phyloP scores from a whole-genome alignment of 495 filamentous ascomycete genomes.

The Rostrohypoxylon terebratum region DNA sequence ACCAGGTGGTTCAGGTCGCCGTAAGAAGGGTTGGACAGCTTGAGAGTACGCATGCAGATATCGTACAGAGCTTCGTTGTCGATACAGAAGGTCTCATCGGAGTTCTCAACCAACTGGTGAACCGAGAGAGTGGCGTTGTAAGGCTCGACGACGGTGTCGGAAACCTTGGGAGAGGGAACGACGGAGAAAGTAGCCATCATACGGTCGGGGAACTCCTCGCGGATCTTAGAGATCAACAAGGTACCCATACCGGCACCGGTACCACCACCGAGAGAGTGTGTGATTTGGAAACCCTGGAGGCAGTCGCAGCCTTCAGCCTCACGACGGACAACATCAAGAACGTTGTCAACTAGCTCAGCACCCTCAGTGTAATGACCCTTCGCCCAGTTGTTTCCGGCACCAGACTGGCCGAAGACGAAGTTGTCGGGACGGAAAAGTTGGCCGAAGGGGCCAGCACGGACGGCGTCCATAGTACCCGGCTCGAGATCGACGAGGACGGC shows the following conservation, averaged over 20 bases:
- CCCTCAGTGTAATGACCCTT: conserved; percentile 99
- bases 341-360: conserved; percentile 98
- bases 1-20: conserved; percentile 99
- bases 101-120: conserved; percentile 99
- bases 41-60: conserved; percentile 99
- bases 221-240: conserved; percentile 99
- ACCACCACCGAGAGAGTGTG: conserved; percentile 99
- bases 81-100: conserved; percentile 99
- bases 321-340: conserved; percentile 97
- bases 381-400: conserved; percentile 99
- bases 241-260: conserved; percentile 99
- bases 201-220: conserved; percentile 99
- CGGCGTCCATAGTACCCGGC: conserved; percentile 98
- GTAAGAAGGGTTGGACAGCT: conserved; percentile 98
- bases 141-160: conserved; percentile 99
- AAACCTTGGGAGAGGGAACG: conserved; percentile 99
- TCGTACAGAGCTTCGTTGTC: conserved; percentile 99
- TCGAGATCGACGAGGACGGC: conserved; percentile 99
- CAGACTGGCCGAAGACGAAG: conserved; percentile 99
- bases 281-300: conserved; percentile 99
- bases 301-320: conserved; percentile 99
- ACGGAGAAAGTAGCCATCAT: conserved; percentile 99
- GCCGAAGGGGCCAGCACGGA: conserved; percentile 98
- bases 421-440: conserved; percentile 99
- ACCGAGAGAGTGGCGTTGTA: conserved; percentile 99